Evolutionary conservation across 2,329 filamentous ascomycete species (phyloP).

Genomic region (Exophiala sp.): DNA sequence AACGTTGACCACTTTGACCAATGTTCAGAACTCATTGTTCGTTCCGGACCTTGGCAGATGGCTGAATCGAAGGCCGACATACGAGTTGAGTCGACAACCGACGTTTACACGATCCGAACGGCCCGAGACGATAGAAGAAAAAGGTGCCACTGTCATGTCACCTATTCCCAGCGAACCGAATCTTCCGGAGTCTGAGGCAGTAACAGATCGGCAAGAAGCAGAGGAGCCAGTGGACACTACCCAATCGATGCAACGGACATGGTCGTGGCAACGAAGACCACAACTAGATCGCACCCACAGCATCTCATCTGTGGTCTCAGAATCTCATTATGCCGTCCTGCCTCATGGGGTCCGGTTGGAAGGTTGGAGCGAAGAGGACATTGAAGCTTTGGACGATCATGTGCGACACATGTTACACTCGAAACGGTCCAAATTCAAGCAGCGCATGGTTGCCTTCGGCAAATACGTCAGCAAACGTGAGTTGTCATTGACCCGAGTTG

Average conservation of each 20-base stretch:
- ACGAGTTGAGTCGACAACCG: constrained; percentile 42
- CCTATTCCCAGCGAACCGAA: constrained; percentile 34
- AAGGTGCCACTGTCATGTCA: constrained; percentile 41
- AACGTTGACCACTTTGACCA: constrained; percentile 75
- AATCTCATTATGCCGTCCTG: constrained; percentile 70
- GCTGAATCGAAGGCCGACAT: constrained; percentile 72
- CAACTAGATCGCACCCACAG: constrained; percentile 42
- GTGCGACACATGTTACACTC: constrained; percentile 86
- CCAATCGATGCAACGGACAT: constrained; percentile 18
- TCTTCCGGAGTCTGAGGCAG: constrained; percentile 33
- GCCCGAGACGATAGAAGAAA: constrained; percentile 10
- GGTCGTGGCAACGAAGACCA: constrained; percentile 23
- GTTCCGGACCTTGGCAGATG: constrained; percentile 71
- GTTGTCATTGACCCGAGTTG: constrained; percentile 30
- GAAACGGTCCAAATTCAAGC: constrained; percentile 70
- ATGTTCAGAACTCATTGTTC: constrained; percentile 85
- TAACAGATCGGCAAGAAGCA: constrained; percentile 21
- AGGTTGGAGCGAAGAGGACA: constrained; percentile 69
- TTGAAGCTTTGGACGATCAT: constrained; percentile 73
- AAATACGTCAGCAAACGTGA: constrained; percentile 68
- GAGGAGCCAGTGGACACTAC: constrained; percentile 6
- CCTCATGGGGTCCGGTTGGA: constrained; percentile 67
- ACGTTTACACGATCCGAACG: constrained; percentile 7
- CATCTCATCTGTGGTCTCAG: constrained; percentile 62
- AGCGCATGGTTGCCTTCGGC: constrained; percentile 69